Evolutionary conservation across 2,329 filamentous ascomycete genomes (phyloP), one percentile per base, ranked within the genome.

Genomic region (Claviceps arundinis): DNA sequence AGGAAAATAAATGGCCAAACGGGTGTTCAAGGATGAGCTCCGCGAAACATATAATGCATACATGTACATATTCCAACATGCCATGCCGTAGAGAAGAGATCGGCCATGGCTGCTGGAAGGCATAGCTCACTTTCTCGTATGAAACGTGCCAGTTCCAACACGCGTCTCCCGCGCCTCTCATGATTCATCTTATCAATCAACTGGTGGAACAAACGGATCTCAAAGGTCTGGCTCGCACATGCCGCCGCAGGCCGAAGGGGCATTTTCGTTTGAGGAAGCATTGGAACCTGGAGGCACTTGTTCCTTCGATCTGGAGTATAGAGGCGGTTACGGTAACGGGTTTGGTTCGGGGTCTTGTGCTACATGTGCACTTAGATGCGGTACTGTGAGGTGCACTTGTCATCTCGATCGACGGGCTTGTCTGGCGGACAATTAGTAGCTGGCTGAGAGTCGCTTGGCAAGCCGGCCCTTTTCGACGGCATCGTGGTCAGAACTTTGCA

Each of bases 331-430:
- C 48, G 8, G 30, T 26, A 17, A 50, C 48, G 8, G 30, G 24
- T 11, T 50, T 40, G 42, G 26, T 37, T 45, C 42, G 38, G 42
- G 42, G 42, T 50, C 11, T 14, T 22, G 52, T 52, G 53, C 50
- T 42, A 54, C 50, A 34, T 37, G 50, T 22, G 34, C 50, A 54
- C 53, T 49, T 47, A 52, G 53, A 52, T 52, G 53, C 53, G 50
- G 53, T 49, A 50, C 50, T 46, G 47, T 13, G 43, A 41, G 19
- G 46, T 54, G 43, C 53, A 47, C 53, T 46, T 45, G 37, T 48
- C 13, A 50, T 34, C 16, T 43, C 47, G 47, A 54, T 52, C 40
- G 41, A 43, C 19, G 38, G 37, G 22, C 9, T 46, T 46, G 26
- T 16, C 9, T 22, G 17, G 43, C 51, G 51, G 51, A 53, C 41